Conservation (phyloP, 192 early-diverging fungal genomes). For the Podila verticillata region DNA sequence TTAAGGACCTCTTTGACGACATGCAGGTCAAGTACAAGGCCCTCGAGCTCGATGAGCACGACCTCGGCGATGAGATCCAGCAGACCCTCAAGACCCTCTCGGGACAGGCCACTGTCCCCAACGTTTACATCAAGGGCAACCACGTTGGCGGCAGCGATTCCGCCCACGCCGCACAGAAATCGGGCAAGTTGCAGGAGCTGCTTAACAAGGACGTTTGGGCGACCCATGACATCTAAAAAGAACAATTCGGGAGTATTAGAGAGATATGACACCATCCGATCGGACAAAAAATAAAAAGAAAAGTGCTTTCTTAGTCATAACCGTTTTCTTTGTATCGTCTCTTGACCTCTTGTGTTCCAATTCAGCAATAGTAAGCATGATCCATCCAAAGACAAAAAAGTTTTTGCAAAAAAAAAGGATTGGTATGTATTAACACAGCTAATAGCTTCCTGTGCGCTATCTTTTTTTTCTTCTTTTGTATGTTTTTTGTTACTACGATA, state of each 20-base stretch:
- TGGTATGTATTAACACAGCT: no score
- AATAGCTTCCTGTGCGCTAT: no score
- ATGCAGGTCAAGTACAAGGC: slow-evolving; percentile 61
- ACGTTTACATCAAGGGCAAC: slow-evolving; percentile 71
- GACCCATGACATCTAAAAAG: neutral
- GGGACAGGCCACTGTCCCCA: slow-evolving; percentile 73
- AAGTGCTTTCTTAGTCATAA: no score
- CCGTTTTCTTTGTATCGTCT: no score
- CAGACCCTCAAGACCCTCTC: slow-evolving; percentile 57
- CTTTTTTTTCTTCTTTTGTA: no score
- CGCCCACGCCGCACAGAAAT: slow-evolving; percentile 56
- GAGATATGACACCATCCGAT: no score
- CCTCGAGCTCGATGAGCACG: slow-evolving; percentile 67
- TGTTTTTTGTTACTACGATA: slow-evolving; percentile 45
- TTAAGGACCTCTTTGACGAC: slow-evolving; percentile 65
- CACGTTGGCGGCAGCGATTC: slow-evolving; percentile 75
- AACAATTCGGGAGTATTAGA: no score
- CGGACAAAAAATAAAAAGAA: no score
- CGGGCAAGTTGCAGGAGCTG: slow-evolving; percentile 59
- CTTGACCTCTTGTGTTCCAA: no score
- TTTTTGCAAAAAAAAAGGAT: no score
- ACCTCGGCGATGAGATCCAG: slow-evolving; percentile 68
- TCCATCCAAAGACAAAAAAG: no score
- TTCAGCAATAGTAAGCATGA: no score
- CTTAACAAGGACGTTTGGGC: slow-evolving; percentile 54